phyloP scores from a whole-genome alignment of 1,139 yeast genomes.

The Lodderomyces theae region DNA sequence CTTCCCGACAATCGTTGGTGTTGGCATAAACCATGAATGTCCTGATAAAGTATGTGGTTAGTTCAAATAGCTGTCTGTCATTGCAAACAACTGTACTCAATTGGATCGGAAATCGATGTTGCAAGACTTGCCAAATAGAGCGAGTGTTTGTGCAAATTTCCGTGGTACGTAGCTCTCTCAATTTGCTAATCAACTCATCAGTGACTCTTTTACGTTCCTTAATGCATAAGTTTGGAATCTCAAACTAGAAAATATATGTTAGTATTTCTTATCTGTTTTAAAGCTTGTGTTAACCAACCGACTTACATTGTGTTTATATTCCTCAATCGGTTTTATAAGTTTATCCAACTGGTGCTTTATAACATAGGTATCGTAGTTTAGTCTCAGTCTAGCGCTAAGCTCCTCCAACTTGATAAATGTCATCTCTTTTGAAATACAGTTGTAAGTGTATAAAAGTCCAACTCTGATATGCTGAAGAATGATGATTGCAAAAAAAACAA shows the following conservation, averaged over 20 bases:
- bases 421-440: neutral
- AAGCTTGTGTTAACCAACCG: neutral
- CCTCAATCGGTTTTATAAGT: conserved; percentile 1
- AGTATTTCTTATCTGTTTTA: neutral
- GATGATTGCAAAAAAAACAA: neutral
- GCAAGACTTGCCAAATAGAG: neutral
- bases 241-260: neutral
- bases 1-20: neutral
- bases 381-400: neutral
- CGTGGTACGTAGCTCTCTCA: neutral
- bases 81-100: neutral
- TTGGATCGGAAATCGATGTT: neutral
- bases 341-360: conserved; percentile 1
- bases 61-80: conserved; percentile 1
- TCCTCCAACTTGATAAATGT: neutral
- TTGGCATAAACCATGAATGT: neutral
- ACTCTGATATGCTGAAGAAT: neutral
- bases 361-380: neutral
- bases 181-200: conserved; percentile 3
- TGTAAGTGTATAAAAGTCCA: neutral
- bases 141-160: neutral
- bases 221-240: neutral
- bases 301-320: conserved; percentile 5
- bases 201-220: neutral
- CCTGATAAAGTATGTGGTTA: conserved; percentile 1